phyloP scores from a whole-genome alignment of 108 stramenopile species.

The Conticribra weissflogii region DNA sequence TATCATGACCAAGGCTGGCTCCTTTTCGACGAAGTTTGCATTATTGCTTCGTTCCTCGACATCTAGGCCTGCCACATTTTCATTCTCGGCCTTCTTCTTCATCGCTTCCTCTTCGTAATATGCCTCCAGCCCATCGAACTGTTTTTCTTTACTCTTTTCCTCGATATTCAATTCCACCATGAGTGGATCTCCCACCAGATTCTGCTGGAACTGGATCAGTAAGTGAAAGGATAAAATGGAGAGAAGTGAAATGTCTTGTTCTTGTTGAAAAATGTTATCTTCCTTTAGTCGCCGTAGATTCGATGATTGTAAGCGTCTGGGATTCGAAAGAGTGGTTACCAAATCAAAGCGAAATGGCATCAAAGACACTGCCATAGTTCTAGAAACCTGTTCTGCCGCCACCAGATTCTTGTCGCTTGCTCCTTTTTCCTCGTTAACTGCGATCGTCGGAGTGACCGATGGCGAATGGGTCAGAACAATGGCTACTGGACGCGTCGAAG shows the following conservation, averaged over 20 bases:
- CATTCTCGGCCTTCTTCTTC: neutral
- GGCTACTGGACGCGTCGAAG: too few relatives aligned
- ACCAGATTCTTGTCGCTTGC: neutral
- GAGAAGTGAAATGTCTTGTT: neutral
- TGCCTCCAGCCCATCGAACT: neutral
- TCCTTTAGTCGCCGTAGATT: neutral
- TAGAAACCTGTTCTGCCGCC: neutral
- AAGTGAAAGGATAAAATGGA: neutral
- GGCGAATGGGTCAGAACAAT: too few relatives aligned
- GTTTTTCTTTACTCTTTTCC: neutral
- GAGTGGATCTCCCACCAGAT: neutral
- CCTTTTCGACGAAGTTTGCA: too few relatives aligned
- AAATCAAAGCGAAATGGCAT: neutral
- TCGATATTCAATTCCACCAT: neutral
- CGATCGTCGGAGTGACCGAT: neutral
- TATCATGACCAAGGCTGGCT: neutral
- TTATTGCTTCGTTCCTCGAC: neutral
- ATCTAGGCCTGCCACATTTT: neutral
- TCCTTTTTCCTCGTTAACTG: neutral
- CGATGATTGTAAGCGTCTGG: neutral
- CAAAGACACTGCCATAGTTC: neutral
- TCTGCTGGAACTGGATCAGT: neutral
- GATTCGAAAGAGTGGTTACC: neutral
- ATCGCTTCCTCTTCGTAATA: neutral
- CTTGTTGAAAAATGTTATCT: neutral